Base-by-base conservation (phyloP, 345 rosid genomes). In the Populus ilicifolia region DNA sequence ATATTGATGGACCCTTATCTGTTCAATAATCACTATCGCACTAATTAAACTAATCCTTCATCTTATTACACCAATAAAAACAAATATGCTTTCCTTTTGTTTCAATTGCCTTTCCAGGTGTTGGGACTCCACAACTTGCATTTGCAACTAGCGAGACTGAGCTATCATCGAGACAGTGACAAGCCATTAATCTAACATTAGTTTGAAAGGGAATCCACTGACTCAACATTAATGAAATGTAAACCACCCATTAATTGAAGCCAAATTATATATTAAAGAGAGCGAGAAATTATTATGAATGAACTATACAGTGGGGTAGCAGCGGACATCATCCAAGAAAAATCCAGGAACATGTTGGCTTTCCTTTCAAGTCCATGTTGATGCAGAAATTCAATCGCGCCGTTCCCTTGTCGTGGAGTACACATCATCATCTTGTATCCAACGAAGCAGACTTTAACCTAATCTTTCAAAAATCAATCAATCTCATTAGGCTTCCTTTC, bases 181-280 rank as follows among this genome's bases (percentile, higher is more conserved):
- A 66, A 78, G 78, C 81, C 84, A 63, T 59, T 71, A 39, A 71
- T 69, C 44, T 52, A 68, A 25, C 75, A 81, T 71, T 78, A 70
- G 70, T 72, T 78, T 73, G 83, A 75, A 79, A 81, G 78, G 78
- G 84, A 85, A 83, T 76, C 91, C 87, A 83, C 85, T 81, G 52
- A 30, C 68, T 38, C 74, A 25, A 2, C 80, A 81, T 87, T 87
- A 85, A 89, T 83, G 83, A 85, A 84, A 83, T 59, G 81, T 69
- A 65, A 82, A 83, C 90, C 93, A 76, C 73, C 62, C 82, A 85
- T 80, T 80, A 77, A 70, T 68, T 30, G 66, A 70, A 77, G 39
- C 66, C 69, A 62, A 67, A 62, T 43, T n/a, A 59, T 59, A 69
- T 67, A 59, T 59, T 52, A 67, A n/a, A n/a, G n/a, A n/a, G 29